Percentiles rank a stretch among this genome's conserved stretches.
Conservation (phyloP, 176 grass and related monocot genomes). For the Eleusine indica region DNA sequence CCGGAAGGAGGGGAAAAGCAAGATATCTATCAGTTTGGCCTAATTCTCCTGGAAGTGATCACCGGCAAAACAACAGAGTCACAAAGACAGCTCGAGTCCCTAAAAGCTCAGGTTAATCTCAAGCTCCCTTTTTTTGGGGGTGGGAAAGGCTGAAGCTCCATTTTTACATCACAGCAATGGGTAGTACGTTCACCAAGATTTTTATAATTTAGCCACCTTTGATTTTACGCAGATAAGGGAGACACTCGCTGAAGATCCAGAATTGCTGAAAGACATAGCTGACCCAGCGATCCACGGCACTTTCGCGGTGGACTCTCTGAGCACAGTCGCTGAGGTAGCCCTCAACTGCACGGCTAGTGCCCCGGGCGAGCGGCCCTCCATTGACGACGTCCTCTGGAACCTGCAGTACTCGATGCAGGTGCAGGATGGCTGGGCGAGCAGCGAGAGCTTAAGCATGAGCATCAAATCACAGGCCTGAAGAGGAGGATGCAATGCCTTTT, state of each 20-base stretch:
- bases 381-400: conserved; percentile 88
- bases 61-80: conserved; percentile 68
- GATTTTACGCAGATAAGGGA: conserved; percentile 50
- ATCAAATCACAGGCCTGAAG: conserved; percentile 29
- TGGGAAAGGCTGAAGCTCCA: not conserved
- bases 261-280: conserved; percentile 54
- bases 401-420: conserved; percentile 91
- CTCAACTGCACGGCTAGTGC: conserved; percentile 62
- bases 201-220: not conserved
- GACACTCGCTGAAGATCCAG: conserved; percentile 54
- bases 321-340: conserved; percentile 59
- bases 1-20: conserved; percentile 58
- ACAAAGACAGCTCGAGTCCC: conserved; percentile 54
- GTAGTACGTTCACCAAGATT: not conserved
- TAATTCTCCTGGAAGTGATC: conserved; percentile 89
- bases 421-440: conserved; percentile 91
- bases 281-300: conserved; percentile 61
- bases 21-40: conserved; percentile 85
- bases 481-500: conserved; percentile 3
- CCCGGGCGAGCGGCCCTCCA: conserved; percentile 54
- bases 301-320: conserved; percentile 72
- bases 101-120: conserved; percentile 61
- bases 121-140: not conserved
- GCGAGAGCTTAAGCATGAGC: conserved; percentile 69
- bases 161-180: conserved; percentile 1